phyloP scores from a whole-genome alignment of 202 grass and related monocot genomes.

The Zizania palustris region DNA sequence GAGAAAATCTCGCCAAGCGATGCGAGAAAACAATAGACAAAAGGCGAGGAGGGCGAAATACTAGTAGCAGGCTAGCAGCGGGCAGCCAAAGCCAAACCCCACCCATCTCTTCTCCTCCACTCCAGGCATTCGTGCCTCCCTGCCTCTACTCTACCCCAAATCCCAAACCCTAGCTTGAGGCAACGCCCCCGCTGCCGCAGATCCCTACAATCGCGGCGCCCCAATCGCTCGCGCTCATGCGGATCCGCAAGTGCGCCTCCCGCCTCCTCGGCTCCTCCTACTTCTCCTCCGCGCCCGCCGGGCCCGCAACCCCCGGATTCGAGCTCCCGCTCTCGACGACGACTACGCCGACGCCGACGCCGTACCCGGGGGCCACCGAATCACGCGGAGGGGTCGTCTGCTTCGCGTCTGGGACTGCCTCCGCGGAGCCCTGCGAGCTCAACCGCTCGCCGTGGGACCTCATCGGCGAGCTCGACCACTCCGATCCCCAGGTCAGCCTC shows the following conservation, averaged over 20 bases:
- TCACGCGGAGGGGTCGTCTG: not conserved
- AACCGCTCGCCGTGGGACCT: slow-evolving; percentile 69
- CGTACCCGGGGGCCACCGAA: not conserved
- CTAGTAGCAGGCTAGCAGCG: not conserved
- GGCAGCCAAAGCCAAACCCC: not conserved
- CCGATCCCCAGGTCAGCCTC: slow-evolving; percentile 46
- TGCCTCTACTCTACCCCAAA: slow-evolving; percentile 20
- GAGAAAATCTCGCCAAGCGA: slow-evolving; percentile 1
- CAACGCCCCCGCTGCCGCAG: not conserved
- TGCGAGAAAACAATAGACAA: not conserved
- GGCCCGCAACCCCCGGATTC: not conserved
- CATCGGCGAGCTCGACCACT: slow-evolving; percentile 48
- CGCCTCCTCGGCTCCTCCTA: slow-evolving; percentile 37
- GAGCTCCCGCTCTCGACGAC: not conserved
- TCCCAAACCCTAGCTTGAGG: slow-evolving; percentile 41
- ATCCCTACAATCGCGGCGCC: slow-evolving; percentile 3
- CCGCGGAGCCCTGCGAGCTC: slow-evolving; percentile 44
- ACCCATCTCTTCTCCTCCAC: not conserved
- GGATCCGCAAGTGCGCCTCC: slow-evolving; percentile 57
- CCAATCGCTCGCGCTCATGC: slow-evolving; percentile 33
- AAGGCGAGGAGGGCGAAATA: not conserved
- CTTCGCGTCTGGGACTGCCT: not conserved
- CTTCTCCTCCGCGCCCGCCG: not conserved
- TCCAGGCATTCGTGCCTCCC: not conserved
- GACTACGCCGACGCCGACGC: not conserved